phyloP scores from a whole-genome alignment of 371 early-diverging fungal genomes.

The Dinochytrium kinnereticum region DNA sequence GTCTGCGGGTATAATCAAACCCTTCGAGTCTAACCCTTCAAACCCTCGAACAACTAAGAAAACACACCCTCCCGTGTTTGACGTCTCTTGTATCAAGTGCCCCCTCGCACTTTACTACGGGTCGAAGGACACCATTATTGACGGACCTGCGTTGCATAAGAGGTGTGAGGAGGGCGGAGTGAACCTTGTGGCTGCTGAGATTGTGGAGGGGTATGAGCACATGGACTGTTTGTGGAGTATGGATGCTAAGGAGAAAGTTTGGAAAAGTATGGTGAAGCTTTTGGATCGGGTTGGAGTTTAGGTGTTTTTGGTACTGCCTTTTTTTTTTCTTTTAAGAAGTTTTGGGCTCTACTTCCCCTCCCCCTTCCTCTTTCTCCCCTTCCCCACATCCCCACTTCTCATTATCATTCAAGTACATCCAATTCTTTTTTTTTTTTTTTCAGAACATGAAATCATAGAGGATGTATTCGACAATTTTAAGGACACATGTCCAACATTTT shows the following conservation, averaged over 20 bases:
- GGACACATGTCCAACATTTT: too few relatives aligned
- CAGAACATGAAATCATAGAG: too few relatives aligned
- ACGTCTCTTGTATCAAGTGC: constrained; percentile 32
- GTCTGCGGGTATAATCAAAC: constrained; percentile 41
- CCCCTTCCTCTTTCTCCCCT: too few relatives aligned
- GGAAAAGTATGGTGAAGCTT: constrained; percentile 28
- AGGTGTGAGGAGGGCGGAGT: constrained; percentile 44
- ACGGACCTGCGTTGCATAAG: constrained; percentile 53
- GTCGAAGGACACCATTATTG: constrained; percentile 57
- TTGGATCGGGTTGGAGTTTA: constrained; percentile 27
- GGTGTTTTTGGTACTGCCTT: constrained; percentile 5
- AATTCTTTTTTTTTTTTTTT: too few relatives aligned
- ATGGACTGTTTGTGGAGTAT: constrained; percentile 65
- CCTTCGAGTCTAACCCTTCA: constrained; percentile 12
- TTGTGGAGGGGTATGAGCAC: constrained; percentile 62
- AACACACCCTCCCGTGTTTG: constrained; percentile 4
- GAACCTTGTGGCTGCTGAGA: constrained; percentile 54
- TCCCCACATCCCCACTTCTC: too few relatives aligned
- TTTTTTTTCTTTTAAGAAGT: background rate
- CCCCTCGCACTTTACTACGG: constrained; percentile 62
- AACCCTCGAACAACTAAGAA: background rate
- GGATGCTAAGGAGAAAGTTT: constrained; percentile 39
- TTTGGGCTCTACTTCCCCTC: too few relatives aligned
- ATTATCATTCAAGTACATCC: too few relatives aligned
- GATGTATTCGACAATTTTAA: too few relatives aligned